These are phyloP conservation scores for Clavispora vitiphila DNA, from an alignment of 805 yeast species.

Conservation along the genomic window DNA sequence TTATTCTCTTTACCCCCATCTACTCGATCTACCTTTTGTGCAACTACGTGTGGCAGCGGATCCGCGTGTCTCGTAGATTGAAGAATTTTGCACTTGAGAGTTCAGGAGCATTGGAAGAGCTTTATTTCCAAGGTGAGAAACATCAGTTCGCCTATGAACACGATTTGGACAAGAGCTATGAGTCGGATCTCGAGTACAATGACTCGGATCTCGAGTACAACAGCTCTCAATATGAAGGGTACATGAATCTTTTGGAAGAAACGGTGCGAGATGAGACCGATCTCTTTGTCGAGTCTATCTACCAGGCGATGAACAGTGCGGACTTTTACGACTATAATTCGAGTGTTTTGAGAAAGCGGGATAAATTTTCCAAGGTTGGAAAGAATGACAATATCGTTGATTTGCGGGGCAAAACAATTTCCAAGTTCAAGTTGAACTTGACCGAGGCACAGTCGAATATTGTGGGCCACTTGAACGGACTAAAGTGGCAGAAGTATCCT, in stretches of 20 bases:
- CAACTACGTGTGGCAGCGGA: conserved; percentile 32
- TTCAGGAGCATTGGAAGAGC: conserved; percentile 22
- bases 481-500: conserved; percentile 12
- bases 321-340: conserved; percentile 14
- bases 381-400: conserved; percentile 4
- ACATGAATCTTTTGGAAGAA: conserved; percentile 2
- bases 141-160: conserved; percentile 6
- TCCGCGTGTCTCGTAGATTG: conserved; percentile 26
- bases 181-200: conserved; percentile 3
- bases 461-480: conserved; percentile 5
- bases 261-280: conserved; percentile 52
- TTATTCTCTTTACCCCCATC: conserved; percentile 54
- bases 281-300: conserved; percentile 57
- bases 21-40: conserved; percentile 58
- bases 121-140: conserved; percentile 14
- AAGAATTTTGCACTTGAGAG: conserved; percentile 22
- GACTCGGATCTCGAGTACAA: conserved; percentile 3
- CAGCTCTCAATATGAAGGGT: background rate
- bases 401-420: conserved; percentile 7
- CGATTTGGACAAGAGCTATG: background rate
- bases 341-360: conserved; percentile 2
- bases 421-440: conserved; percentile 8
- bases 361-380: background rate
- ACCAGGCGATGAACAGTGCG: conserved; percentile 49
- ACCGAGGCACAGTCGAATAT: conserved; percentile 6